Evolutionary conservation across 2,329 filamentous ascomycete species (phyloP).

Genomic region (Knoxdaviesia capensis): DNA sequence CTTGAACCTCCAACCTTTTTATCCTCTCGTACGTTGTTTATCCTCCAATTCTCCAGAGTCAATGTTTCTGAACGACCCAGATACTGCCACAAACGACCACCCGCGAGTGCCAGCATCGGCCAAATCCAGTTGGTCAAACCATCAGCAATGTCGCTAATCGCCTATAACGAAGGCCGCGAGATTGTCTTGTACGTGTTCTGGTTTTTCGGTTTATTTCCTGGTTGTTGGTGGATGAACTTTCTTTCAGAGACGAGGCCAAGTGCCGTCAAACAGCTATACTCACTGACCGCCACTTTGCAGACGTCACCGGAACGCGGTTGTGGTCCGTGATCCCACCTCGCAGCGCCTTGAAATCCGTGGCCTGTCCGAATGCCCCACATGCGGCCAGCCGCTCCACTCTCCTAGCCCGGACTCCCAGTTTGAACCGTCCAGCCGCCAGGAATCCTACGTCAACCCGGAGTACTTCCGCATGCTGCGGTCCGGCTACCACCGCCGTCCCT

Average conservation of each 20-base stretch:
- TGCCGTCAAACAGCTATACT: background rate
- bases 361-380: constrained; percentile 73
- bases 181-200: constrained; percentile 51
- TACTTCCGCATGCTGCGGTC: constrained; percentile 87
- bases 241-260: no score
- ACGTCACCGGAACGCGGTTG: constrained; percentile 79
- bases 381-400: constrained; percentile 48
- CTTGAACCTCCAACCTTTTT: no score
- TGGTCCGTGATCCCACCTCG: constrained; percentile 73
- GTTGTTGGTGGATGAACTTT: no score
- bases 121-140: no score
- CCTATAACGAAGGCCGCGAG: constrained; percentile 58
- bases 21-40: no score
- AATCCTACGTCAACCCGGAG: constrained; percentile 68
- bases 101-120: no score
- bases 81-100: no score
- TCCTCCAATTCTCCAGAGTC: no score
- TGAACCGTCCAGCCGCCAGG: constrained; percentile 21
- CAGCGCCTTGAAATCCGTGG: constrained; percentile 67
- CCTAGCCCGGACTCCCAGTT: constrained; percentile 28
- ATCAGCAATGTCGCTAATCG: constrained; percentile 44
- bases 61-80: no score
- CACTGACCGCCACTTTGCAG: constrained; percentile 21
- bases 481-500: constrained; percentile 23
- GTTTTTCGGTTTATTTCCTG: background rate